phyloP scores from a whole-genome alignment of 2,329 filamentous ascomycete genomes.

The Penicillium sp. region DNA sequence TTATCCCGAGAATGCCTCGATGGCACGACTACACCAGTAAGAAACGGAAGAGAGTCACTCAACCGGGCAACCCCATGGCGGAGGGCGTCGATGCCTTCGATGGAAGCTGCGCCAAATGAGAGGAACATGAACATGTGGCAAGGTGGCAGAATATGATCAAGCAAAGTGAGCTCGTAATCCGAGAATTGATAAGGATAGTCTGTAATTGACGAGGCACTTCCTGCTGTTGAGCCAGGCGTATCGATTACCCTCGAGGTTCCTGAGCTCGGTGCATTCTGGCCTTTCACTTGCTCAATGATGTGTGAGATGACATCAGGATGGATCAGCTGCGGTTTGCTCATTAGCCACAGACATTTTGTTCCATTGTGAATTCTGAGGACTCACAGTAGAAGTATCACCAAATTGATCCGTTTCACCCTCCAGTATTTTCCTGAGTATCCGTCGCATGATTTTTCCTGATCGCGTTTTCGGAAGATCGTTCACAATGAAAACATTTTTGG shows the following conservation, averaged over 20 bases:
- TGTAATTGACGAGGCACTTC: too few relatives aligned
- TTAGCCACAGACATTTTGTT: background rate
- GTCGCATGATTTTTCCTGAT: conserved; percentile 4
- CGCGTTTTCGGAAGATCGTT: conserved; percentile 6
- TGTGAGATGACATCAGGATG: background rate
- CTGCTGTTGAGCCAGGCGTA: too few relatives aligned
- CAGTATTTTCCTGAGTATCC: background rate
- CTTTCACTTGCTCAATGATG: conserved; percentile 1
- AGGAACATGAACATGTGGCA: conserved; percentile 4
- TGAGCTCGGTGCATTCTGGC: background rate
- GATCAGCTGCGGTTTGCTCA: background rate
- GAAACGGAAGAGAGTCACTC: conserved; percentile 1
- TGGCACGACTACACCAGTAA: conserved; percentile 1
- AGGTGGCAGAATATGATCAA: conserved; percentile 3
- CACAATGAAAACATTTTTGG: background rate
- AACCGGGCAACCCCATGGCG: conserved; percentile 1
- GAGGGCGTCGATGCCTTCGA: conserved; percentile 2
- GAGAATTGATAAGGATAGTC: conserved; percentile 1
- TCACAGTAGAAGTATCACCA: background rate
- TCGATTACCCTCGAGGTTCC: background rate
- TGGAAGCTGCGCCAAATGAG: background rate
- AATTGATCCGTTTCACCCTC: background rate
- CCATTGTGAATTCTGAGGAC: background rate
- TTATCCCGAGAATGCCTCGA: background rate
- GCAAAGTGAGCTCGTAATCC: conserved; percentile 1